Percentiles rank a stretch among this genome's conserved stretches.
These are phyloP conservation scores for Leishmania lainsoni DNA, from an alignment of 208 protist species.

Conservation along the genomic window DNA sequence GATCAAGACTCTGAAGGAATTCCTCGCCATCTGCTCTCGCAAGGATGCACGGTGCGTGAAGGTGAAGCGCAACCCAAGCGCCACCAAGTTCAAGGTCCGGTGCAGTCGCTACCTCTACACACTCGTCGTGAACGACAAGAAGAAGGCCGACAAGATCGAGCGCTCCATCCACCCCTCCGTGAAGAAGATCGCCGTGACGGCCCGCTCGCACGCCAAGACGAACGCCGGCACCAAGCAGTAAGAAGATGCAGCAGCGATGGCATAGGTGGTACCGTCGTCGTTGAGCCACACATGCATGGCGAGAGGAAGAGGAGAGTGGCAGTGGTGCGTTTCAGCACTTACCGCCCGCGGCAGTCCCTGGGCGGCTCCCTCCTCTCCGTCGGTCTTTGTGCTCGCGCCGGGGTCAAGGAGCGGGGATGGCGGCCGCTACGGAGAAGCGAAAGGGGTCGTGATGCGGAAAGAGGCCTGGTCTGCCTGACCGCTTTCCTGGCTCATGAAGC, in stretches of 20 bases:
- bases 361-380: not conserved
- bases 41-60: conserved; percentile 93
- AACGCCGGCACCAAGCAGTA: conserved; percentile 78
- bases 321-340: not conserved
- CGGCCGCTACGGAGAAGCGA: not conserved
- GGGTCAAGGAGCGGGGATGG: not conserved
- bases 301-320: not conserved
- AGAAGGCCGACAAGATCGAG: conserved; percentile 93
- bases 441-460: not conserved
- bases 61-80: conserved; percentile 91
- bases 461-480: not conserved
- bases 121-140: conserved; percentile 89
- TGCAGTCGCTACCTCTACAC: conserved; percentile 94
- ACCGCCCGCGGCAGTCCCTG: not conserved
- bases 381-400: not conserved
- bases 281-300: not conserved
- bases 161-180: conserved; percentile 88
- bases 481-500: not conserved
- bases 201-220: conserved; percentile 82
- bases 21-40: conserved; percentile 92
- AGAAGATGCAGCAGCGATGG: not conserved
- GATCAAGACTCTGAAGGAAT: conserved; percentile 94
- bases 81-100: conserved; percentile 95
- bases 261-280: not conserved
- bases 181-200: conserved; percentile 89